Evolutionary conservation across 1,139 yeast species (phyloP).

Genomic region (Yamadazyma buinensis): DNA sequence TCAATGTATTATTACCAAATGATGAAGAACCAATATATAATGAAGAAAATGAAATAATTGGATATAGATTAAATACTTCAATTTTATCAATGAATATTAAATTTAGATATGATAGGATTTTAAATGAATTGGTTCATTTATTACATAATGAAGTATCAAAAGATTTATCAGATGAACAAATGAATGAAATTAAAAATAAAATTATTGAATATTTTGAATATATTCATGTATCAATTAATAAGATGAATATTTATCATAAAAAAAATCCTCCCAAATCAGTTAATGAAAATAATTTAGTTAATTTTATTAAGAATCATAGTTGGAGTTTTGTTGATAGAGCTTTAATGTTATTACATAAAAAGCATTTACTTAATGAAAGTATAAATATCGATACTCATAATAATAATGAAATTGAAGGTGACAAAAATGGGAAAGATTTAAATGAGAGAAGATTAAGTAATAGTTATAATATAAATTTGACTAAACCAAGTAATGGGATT

Average conservation of each 20-base stretch:
- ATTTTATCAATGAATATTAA: slow-evolving; percentile 49
- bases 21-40: slow-evolving; percentile 39
- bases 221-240: slow-evolving; percentile 43
- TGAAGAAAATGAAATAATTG: slow-evolving; percentile 19
- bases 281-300: slow-evolving; percentile 43
- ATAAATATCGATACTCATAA: slow-evolving; percentile 9
- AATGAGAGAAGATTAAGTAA: slow-evolving; percentile 2
- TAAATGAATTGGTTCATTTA: slow-evolving; percentile 49
- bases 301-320: slow-evolving; percentile 47
- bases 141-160: slow-evolving; percentile 37
- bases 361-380: slow-evolving; percentile 38
- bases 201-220: slow-evolving; percentile 47
- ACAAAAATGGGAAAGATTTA: not conserved
- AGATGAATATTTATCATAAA: slow-evolving; percentile 23
- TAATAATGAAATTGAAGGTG: slow-evolving; percentile 10
- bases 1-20: slow-evolving; percentile 53
- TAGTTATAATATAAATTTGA: slow-evolving; percentile 14
- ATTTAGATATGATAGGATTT: slow-evolving; percentile 47
- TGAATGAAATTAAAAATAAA: slow-evolving; percentile 42
- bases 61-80: slow-evolving; percentile 30
- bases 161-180: slow-evolving; percentile 35
- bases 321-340: slow-evolving; percentile 58
- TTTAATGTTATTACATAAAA: slow-evolving; percentile 51
- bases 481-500: slow-evolving; percentile 21
- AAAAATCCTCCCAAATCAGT: slow-evolving; percentile 28